A percentile compares a stretch with the other conserved stretches of the same genome.
Conservation (phyloP, 257 asterid genomes). For the Solanum neorickii region DNA sequence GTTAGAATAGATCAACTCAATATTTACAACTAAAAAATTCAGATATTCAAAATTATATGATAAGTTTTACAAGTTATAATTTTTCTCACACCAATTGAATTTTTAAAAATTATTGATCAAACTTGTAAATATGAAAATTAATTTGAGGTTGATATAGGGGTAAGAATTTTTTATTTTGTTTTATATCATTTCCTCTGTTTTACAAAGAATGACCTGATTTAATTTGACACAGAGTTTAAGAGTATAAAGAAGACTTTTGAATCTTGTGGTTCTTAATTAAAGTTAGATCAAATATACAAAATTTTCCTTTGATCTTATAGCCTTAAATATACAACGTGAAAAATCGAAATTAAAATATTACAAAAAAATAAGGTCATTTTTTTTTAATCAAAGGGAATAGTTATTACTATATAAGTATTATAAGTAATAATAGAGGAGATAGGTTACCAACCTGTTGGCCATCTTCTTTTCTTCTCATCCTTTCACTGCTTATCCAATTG, state of each 20-base stretch:
- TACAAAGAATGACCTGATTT: no score
- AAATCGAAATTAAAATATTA: no score
- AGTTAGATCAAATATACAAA: no score
- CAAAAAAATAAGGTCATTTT: no score
- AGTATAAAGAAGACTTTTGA: no score
- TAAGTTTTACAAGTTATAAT: not conserved
- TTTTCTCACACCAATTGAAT: not conserved
- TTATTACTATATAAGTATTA: not conserved
- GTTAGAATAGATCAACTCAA: not conserved
- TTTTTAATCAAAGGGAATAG: not conserved
- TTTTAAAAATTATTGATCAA: not conserved
- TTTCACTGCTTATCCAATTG: not conserved
- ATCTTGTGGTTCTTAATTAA: no score
- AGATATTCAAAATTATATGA: not conserved
- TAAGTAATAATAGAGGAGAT: not conserved
- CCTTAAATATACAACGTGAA: no score
- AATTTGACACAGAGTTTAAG: no score
- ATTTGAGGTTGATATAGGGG: not conserved
- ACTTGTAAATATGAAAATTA: not conserved
- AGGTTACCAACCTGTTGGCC: not conserved
- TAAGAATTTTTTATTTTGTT: not conserved
- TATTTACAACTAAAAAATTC: not conserved
- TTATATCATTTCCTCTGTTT: no score
- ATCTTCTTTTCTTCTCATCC: not conserved
- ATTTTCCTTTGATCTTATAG: rapidly evolving